These are phyloP conservation scores for Achlya hypogyna DNA, from an alignment of 352 stramenopile genomes.

Conservation along the genomic window DNA sequence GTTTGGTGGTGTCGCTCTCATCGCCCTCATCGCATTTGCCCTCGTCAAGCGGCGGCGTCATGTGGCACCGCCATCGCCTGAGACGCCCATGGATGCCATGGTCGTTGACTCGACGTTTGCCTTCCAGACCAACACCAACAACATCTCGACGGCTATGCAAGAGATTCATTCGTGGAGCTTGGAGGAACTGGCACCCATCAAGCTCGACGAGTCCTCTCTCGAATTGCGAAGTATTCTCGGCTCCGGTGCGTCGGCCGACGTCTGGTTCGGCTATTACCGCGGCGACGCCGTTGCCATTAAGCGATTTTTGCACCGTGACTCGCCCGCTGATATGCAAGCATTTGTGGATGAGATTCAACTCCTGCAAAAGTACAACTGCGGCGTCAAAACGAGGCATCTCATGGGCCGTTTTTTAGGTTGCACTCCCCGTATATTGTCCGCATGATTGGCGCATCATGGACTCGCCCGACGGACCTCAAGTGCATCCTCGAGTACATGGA, in stretches of 20 bases:
- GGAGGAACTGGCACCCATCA: background rate
- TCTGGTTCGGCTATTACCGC: constrained; percentile 40
- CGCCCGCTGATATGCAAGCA: background rate
- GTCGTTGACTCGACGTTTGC: background rate
- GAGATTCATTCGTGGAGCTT: background rate
- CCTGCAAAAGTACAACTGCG: constrained; percentile 28
- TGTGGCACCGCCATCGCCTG: background rate
- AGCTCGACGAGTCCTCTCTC: background rate
- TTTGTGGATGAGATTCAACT: constrained; percentile 55
- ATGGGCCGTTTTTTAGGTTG: constrained; percentile 38
- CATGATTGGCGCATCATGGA: constrained; percentile 49
- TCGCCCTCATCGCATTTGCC: background rate
- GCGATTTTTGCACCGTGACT: background rate
- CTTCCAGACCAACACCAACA: background rate
- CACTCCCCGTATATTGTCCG: constrained; percentile 44
- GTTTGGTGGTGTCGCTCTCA: background rate
- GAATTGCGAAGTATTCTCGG: background rate
- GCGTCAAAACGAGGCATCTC: constrained; percentile 30
- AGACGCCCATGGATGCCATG: background rate
- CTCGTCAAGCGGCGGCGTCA: background rate
- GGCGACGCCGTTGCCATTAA: constrained; percentile 49
- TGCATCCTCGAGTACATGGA: constrained; percentile 45
- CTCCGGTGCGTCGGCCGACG: constrained; percentile 27
- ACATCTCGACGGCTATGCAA: background rate
- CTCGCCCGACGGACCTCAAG: constrained; percentile 34